Conservation (phyloP, 2,329 filamentous ascomycete species). For the Xylaria sp. region DNA sequence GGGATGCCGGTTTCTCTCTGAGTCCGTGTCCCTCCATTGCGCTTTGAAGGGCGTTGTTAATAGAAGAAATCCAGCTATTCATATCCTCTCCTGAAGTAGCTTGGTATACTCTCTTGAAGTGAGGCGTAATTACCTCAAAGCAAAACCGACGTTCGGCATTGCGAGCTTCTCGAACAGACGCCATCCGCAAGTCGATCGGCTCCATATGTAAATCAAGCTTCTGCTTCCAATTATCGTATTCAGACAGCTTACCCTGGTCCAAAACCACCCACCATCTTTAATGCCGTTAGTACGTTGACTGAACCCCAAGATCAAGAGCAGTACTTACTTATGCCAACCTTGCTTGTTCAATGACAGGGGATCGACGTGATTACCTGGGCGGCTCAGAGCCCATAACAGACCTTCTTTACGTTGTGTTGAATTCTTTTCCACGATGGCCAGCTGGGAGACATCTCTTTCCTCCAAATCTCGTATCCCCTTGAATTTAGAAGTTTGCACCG, state of each 20-base stretch:
- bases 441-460: slow-evolving; percentile 74
- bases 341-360: slow-evolving; percentile 96
- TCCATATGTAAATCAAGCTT: slow-evolving; percentile 97
- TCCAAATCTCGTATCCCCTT: slow-evolving; percentile 93
- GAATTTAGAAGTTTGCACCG: slow-evolving; percentile 71
- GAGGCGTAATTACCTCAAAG: slow-evolving; percentile 97
- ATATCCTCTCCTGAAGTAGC: slow-evolving; percentile 98
- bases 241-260: slow-evolving; percentile 94
- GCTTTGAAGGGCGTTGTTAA: slow-evolving; percentile 97
- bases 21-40: slow-evolving; percentile 85
- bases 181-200: slow-evolving; percentile 95
- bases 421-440: slow-evolving; percentile 64
- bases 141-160: slow-evolving; percentile 96
- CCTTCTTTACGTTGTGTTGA: slow-evolving; percentile 88
- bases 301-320: not conserved
- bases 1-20: slow-evolving; percentile 60
- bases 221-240: slow-evolving; percentile 99
- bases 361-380: slow-evolving; percentile 93
- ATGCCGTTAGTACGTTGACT: slow-evolving; percentile 28
- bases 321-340: slow-evolving; percentile 94
- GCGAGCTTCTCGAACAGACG: slow-evolving; percentile 93
- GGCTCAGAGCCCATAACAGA: slow-evolving; percentile 90
- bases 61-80: slow-evolving; percentile 93
- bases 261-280: slow-evolving; percentile 96
- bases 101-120: slow-evolving; percentile 95